Percentiles rank a stretch among this genome's conserved stretches.
These are phyloP conservation scores for Sindora glabra DNA, from an alignment of 306 rosid species.

Conservation along the genomic window DNA sequence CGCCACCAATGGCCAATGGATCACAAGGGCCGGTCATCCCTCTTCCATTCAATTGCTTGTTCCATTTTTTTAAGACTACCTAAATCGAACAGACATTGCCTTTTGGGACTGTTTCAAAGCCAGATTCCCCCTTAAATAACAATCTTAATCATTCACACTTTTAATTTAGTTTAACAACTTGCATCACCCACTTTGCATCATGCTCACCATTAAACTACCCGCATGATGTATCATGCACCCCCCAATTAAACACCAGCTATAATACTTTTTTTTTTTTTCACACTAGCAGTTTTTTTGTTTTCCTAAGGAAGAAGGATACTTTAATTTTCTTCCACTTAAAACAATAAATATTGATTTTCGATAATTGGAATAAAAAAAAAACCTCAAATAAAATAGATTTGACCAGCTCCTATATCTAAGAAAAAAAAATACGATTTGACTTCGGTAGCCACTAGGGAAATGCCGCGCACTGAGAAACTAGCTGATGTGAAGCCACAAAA, in stretches of 20 bases:
- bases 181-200: slow-evolving; percentile 8
- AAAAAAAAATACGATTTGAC: slow-evolving; percentile 29
- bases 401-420: slow-evolving; percentile 18
- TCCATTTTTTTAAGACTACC: not conserved
- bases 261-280: not conserved
- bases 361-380: not conserved
- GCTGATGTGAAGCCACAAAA: not conserved
- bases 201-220: not conserved
- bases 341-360: not conserved
- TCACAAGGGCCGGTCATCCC: not conserved
- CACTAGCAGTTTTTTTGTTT: no score
- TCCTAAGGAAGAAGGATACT: not conserved
- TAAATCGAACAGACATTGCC: slow-evolving; percentile 1
- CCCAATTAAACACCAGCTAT: not conserved
- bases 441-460: not conserved
- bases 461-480: not conserved
- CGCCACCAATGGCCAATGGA: not conserved
- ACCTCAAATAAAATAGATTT: slow-evolving; percentile 11
- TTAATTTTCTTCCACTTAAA: not conserved
- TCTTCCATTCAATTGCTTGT: not conserved
- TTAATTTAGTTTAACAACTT: not conserved
- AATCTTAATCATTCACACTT: not conserved
- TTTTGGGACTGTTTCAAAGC: not conserved
- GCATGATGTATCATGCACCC: not conserved
- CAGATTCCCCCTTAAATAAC: not conserved